phyloP scores from a whole-genome alignment of 768 basidiomycete species.

The Leccinum incarnatum region DNA sequence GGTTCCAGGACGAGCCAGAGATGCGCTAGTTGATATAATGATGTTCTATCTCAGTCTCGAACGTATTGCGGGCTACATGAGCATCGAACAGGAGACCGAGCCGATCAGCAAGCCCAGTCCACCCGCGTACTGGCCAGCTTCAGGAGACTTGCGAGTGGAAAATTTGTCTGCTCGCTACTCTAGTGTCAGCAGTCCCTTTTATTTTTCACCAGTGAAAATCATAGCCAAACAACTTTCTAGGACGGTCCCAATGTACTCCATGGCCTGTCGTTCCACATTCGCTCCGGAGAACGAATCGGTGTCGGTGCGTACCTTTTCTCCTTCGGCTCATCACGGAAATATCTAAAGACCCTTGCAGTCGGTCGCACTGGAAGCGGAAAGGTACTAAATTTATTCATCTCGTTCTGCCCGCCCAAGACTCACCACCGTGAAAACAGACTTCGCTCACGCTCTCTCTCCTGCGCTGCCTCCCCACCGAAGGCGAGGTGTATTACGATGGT shows the following conservation, averaged over 20 bases:
- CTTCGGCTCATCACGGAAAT: not conserved
- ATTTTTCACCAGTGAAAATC: not conserved
- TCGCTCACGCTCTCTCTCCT: constrained; percentile 53
- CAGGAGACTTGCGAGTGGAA: constrained; percentile 52
- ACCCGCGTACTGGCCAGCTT: constrained; percentile 66
- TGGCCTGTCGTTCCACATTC: constrained; percentile 4
- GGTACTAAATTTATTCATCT: not conserved
- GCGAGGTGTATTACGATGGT: constrained; percentile 55
- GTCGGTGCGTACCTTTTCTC: constrained; percentile 1
- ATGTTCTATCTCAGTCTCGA: constrained; percentile 19
- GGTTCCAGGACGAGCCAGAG: not conserved
- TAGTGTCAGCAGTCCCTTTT: not conserved
- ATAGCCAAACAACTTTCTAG: not conserved
- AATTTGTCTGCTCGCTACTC: constrained; percentile 57
- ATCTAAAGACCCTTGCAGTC: not conserved
- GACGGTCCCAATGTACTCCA: constrained; percentile 3
- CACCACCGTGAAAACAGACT: constrained; percentile 27
- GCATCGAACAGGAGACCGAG: constrained; percentile 52
- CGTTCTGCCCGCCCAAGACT: not conserved
- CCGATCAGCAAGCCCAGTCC: constrained; percentile 40
- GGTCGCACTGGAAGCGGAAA: constrained; percentile 12
- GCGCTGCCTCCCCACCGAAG: constrained; percentile 47
- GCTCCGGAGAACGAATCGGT: constrained; percentile 8
- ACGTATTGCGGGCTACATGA: constrained; percentile 47
- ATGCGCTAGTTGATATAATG: no score